Conservation (phyloP, 2,329 filamentous ascomycete genomes). For the Leptographium galeiforme region DNA sequence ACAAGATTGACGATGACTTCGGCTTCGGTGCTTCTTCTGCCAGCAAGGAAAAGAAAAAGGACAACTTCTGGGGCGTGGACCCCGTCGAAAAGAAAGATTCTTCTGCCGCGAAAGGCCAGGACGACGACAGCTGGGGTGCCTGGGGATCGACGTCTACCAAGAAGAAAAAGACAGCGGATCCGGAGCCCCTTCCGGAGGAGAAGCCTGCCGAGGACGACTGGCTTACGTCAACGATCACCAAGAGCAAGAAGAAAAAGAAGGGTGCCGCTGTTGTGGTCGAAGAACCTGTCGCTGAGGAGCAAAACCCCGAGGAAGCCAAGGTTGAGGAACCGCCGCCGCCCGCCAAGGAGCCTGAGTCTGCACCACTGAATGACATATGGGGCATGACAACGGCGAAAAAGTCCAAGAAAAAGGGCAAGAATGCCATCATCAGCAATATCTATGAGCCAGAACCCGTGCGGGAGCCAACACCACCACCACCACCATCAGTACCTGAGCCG, state of each 20-base stretch:
- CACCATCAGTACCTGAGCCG: neutral
- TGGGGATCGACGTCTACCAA: neutral
- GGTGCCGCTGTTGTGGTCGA: slow-evolving; percentile 7
- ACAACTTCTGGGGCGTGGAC: neutral
- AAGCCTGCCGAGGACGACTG: neutral
- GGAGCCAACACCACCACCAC: slow-evolving; percentile 4
- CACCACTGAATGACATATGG: slow-evolving; percentile 11
- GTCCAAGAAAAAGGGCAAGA: slow-evolving; percentile 27
- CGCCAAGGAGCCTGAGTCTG: slow-evolving; percentile 11
- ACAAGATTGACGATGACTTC: slow-evolving; percentile 20
- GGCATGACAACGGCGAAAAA: slow-evolving; percentile 24
- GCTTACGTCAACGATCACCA: slow-evolving; percentile 11
- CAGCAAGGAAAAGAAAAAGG: slow-evolving; percentile 31
- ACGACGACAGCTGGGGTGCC: neutral
- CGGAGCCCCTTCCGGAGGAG: neutral
- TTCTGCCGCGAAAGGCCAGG: neutral
- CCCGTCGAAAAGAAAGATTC: neutral
- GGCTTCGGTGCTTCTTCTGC: slow-evolving; percentile 17
- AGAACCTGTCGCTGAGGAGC: neutral
- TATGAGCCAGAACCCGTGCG: slow-evolving; percentile 7
- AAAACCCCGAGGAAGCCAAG: slow-evolving; percentile 6
- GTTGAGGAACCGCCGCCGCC: slow-evolving; percentile 7
- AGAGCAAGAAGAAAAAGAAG: slow-evolving; percentile 13
- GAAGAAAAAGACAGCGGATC: neutral
- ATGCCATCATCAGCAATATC: slow-evolving; percentile 10